phyloP scores from a whole-genome alignment of 129 eudicot genomes.

The Centrapalus pauciflorus region DNA sequence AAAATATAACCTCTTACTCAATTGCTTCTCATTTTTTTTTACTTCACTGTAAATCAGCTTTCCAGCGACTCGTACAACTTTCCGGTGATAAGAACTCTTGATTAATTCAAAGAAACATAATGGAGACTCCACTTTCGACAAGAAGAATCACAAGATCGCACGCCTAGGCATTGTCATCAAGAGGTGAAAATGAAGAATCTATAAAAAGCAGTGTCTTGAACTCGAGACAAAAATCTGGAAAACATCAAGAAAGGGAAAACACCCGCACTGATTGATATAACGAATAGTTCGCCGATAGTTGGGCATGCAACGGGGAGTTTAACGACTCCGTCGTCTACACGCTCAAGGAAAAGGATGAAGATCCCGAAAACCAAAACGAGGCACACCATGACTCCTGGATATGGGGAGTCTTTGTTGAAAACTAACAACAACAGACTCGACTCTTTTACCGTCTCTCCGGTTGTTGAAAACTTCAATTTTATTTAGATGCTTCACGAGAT shows the following conservation, averaged over 20 bases:
- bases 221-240: conserved; percentile 30
- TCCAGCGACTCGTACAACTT: too few relatives aligned
- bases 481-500: conserved; percentile 52
- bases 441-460: conserved; percentile 40
- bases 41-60: conserved; percentile 1
- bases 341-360: conserved; percentile 44
- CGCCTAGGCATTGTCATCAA: conserved; percentile 23
- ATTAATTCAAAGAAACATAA: conserved; percentile 17
- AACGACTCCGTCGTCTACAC: conserved; percentile 57
- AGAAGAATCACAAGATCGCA: conserved; percentile 87
- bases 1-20: too few relatives aligned
- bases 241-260: conserved; percentile 58
- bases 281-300: conserved; percentile 87
- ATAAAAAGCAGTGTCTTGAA: conserved; percentile 37
- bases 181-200: conserved; percentile 44
- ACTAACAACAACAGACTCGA: conserved; percentile 22
- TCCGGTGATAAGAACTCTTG: not conserved
- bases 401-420: conserved; percentile 81
- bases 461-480: conserved; percentile 48
- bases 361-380: conserved; percentile 4
- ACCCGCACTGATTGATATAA: conserved; percentile 64
- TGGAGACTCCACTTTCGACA: conserved; percentile 85
- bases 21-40: not conserved
- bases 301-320: conserved; percentile 76
- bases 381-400: conserved; percentile 47